Evolutionary conservation across 2,329 filamentous ascomycete species (phyloP).

Genomic region (Penicillium sp.): DNA sequence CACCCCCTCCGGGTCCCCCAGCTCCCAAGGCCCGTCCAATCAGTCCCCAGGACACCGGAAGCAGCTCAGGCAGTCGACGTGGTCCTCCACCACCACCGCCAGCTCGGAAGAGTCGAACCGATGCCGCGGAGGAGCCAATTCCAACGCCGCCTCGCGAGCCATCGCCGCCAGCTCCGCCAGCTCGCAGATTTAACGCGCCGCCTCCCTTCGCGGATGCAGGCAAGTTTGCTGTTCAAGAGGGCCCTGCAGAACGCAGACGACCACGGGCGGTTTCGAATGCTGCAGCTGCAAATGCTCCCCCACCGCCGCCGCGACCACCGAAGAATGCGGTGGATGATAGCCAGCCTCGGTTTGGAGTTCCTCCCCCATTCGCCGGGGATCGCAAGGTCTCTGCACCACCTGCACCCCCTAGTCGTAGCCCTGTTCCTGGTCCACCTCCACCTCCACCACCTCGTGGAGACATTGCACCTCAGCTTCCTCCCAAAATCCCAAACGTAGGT

Average conservation of each 20-base stretch:
- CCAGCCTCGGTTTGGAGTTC: slow-evolving; percentile 65
- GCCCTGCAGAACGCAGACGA: slow-evolving; percentile 48
- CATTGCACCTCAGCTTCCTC: slow-evolving; percentile 52
- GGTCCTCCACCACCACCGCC: slow-evolving; percentile 62
- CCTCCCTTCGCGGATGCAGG: slow-evolving; percentile 88
- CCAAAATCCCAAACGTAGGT: slow-evolving; percentile 41
- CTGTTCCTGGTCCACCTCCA: slow-evolving; percentile 60
- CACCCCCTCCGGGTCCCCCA: slow-evolving; percentile 60
- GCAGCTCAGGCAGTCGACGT: slow-evolving; percentile 50
- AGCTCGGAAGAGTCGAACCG: slow-evolving; percentile 46
- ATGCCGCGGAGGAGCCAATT: slow-evolving; percentile 57
- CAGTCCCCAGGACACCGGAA: slow-evolving; percentile 63
- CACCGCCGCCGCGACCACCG: slow-evolving; percentile 66
- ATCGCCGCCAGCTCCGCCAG: slow-evolving; percentile 61
- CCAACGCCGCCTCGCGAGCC: slow-evolving; percentile 67
- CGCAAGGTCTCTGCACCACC: slow-evolving; percentile 63
- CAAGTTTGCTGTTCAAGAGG: slow-evolving; percentile 67
- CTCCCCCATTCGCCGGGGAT: slow-evolving; percentile 73
- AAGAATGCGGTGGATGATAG: slow-evolving; percentile 71
- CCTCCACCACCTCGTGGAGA: slow-evolving; percentile 59
- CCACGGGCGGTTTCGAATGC: slow-evolving; percentile 49
- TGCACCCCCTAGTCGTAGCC: slow-evolving; percentile 69
- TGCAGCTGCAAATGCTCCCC: slow-evolving; percentile 49
- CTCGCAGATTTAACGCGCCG: slow-evolving; percentile 70
- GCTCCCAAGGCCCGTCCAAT: slow-evolving; percentile 46